A percentile compares a stretch with the other conserved stretches of the same genome.
Conservation (phyloP, 768 basidiomycete species). For the Russula sp. region DNA sequence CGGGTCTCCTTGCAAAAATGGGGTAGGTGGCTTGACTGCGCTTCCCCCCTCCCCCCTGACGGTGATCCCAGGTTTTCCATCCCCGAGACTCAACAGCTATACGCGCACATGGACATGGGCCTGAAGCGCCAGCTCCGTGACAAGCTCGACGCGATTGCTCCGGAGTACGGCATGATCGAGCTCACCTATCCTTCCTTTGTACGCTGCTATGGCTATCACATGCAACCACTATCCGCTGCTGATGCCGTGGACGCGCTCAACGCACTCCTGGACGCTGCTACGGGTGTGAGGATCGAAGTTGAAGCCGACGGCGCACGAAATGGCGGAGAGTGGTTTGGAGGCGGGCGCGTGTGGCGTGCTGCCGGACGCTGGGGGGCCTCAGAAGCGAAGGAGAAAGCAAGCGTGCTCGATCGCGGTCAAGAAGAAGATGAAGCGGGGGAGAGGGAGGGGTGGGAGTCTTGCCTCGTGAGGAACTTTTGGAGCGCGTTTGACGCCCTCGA, state of each 20-base stretch:
- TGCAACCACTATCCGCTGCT: constrained; percentile 81
- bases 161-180: constrained; percentile 92
- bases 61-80: constrained; percentile 69
- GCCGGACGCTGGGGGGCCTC: constrained; percentile 25
- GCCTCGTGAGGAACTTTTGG: constrained; percentile 96
- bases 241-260: constrained; percentile 88
- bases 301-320: constrained; percentile 82
- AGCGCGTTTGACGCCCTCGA: constrained; percentile 83
- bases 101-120: constrained; percentile 94
- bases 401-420: constrained; percentile 12
- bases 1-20: constrained; percentile 95
- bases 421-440: constrained; percentile 30
- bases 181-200: constrained; percentile 91
- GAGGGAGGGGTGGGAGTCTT: constrained; percentile 47
- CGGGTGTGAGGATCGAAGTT: constrained; percentile 83
- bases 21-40: constrained; percentile 49
- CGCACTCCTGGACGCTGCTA: constrained; percentile 85
- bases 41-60: not conserved
- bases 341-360: constrained; percentile 62
- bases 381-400: constrained; percentile 21
- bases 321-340: constrained; percentile 96
- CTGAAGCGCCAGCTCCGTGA: constrained; percentile 72
- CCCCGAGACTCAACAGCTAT: constrained; percentile 88
- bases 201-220: constrained; percentile 84
- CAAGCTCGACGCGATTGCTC: constrained; percentile 84